These are phyloP conservation scores for Leishmania guyanensis DNA, from an alignment of 208 protist species.

Conservation along the genomic window DNA sequence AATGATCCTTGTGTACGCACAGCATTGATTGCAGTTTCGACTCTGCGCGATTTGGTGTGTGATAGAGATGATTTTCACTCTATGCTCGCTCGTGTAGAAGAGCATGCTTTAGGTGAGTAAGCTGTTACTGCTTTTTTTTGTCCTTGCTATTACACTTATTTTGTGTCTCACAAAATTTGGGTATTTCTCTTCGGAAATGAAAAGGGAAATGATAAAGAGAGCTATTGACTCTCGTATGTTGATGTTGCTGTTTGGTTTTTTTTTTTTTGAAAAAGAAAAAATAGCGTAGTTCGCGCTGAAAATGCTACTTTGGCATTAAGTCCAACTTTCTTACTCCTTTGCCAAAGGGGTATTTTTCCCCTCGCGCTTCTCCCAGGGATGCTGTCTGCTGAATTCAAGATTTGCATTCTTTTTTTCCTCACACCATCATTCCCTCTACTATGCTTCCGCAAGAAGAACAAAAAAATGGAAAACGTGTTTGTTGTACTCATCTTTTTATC, in stretches of 20 bases:
- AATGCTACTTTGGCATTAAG: background rate
- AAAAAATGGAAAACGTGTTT: background rate
- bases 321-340: background rate
- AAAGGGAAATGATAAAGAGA: background rate
- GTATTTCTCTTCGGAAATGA: background rate
- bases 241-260: background rate
- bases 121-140: background rate
- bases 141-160: background rate
- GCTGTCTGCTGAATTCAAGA: background rate
- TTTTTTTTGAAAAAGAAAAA: background rate
- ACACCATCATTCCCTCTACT: background rate
- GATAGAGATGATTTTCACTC: slow-evolving; percentile 41
- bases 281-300: background rate
- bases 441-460: slow-evolving; percentile 1
- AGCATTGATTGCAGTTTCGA: slow-evolving; percentile 49
- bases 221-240: background rate
- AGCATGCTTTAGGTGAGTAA: slow-evolving; percentile 24
- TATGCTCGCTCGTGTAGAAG: slow-evolving; percentile 35
- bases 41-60: slow-evolving; percentile 56
- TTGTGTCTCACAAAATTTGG: background rate
- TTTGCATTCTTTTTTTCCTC: background rate
- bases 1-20: slow-evolving; percentile 33
- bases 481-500: background rate
- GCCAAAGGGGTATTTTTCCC: background rate
- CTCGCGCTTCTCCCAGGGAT: background rate